Evolutionary conservation across 768 basidiomycete genomes (phyloP), one percentile per base, ranked within the genome.

Genomic region (Gautieria morchelliformis): DNA sequence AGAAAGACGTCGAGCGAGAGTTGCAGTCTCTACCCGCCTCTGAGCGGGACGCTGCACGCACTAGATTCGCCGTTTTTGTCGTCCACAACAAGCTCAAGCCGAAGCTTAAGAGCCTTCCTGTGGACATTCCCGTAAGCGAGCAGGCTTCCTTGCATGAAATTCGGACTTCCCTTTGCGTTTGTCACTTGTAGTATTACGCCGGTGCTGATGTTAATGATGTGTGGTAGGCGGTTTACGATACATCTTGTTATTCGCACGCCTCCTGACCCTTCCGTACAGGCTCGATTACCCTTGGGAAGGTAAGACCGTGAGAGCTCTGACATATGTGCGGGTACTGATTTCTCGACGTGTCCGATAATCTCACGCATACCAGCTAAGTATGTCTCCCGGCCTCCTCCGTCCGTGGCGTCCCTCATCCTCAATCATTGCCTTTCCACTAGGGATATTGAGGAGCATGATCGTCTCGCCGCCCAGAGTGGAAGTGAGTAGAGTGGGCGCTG

Each of bases 11-110:
- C 52, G 88, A 89, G 63, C 68, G 69, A 46, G 88, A 87, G 62
- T 71, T 89, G 14, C 70, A 80, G 30, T 67, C 69, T 11, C 77
- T 83, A 57, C 84, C 88, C 4, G 87, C 89, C 68, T 70, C 78
- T 17, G 84, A 93, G 62, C 84, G 86, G 52, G 81, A 85, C n/a
- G 79, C 78, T 1, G 71, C 84, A 19, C 78, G 80, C 59, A 93
- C 95, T 27, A 76, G 87, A 68, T 92, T 99, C 59, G 94, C 82
- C 1, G 75, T 97, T 61, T 99, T 98, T 66, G 95, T 98, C 48
- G 90, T 94, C 24, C 89, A 93, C 71, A 91, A 93, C 75, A 98
- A 97, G 74, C 75, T 83, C 60, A 97, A 97, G 72, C 74, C 76
- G 33, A 99, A 99, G 73, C 67, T 84, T 37, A 93, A 83, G 27